Evolutionary conservation across 495 filamentous ascomycete genomes (phyloP).

Genomic region (Cryomyces antarcticus): DNA sequence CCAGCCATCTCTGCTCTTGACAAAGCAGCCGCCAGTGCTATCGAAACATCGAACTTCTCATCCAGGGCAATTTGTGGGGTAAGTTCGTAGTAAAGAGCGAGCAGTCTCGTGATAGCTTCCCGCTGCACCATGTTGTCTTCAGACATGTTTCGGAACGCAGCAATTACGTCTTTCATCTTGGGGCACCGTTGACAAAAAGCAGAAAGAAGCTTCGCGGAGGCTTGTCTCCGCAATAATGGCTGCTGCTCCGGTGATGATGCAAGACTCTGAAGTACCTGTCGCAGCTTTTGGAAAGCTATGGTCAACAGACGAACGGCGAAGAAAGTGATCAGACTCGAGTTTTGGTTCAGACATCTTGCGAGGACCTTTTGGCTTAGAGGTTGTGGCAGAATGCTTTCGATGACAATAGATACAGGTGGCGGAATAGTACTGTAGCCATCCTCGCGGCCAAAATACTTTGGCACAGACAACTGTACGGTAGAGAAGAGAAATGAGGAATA

Average conservation of each 20-base stretch:
- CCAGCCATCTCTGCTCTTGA: constrained; percentile 28
- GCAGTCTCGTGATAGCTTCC: constrained; percentile 52
- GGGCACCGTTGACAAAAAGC: constrained; percentile 68
- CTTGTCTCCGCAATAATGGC: constrained; percentile 41
- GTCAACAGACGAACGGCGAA: constrained; percentile 63
- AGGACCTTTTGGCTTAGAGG: constrained; percentile 60
- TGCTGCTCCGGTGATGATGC: constrained; percentile 23
- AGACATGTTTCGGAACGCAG: constrained; percentile 41
- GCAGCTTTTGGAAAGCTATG: constrained; percentile 59
- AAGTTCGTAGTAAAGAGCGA: constrained; percentile 62
- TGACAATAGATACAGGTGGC: constrained; percentile 50
- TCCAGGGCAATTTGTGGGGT: constrained; percentile 60
- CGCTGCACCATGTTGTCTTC: constrained; percentile 52
- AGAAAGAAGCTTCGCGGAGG: constrained; percentile 38
- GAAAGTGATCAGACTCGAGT: constrained; percentile 53
- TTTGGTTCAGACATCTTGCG: constrained; percentile 56
- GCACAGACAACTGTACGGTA: constrained; percentile 50
- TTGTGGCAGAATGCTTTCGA: constrained; percentile 75
- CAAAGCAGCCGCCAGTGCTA: constrained; percentile 46
- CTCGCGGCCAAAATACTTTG: constrained; percentile 38
- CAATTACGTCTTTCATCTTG: constrained; percentile 52
- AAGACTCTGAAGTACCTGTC: constrained; percentile 32
- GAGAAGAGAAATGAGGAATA: constrained; percentile 76
- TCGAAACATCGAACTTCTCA: constrained; percentile 70
- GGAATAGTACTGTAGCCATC: constrained; percentile 31